Base-by-base conservation (phyloP, 345 rosid species). In the Euphorbia peplus region DNA sequence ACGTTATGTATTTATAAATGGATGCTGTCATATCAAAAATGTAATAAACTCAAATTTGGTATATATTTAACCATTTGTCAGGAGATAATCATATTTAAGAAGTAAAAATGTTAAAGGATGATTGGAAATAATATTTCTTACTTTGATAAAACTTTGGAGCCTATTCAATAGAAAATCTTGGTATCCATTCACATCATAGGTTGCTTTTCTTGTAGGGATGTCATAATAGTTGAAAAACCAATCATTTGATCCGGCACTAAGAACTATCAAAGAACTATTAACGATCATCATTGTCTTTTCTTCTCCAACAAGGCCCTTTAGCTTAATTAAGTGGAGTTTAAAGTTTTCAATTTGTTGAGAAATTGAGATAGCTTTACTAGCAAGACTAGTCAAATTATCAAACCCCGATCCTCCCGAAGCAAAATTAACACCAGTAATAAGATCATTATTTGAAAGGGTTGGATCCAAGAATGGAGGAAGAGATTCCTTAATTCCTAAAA, bases 221-320 rank as follows among this genome's bases (percentile, higher is more conserved):
- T 79, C 84, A n/a, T n/a, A n/a, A n/a, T n/a, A n/a, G n/a, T n/a
- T n/a, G n/a, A n/a, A n/a, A n/a, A n/a, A n/a, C n/a, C 85, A 76
- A 69, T 87, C 93, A 32, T 91, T 89, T 15, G 89, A 71, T 51
- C 90, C 93, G 0, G 93, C 83, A 80, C 90, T 85, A 6, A 87
- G 21, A 25, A 86, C 5, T 42, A 80, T 77, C 30, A 89, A 18
- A 26, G 93, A 83, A 35, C 70, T 69, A 28, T 50, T 35, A 22
- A 86, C 21, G 2, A 80, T 83, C 59, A 64, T 70, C 29, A 41
- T 61, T 25, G 89, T 89, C 29, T 78, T 82, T 5, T 73, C 77
- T 12, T 72, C 60, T 0, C 90, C 87, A 0, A 82, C 75, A 47
- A 79, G 57, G 3, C 66, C 44, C 29, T 42, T 64, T 4, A 89